These are phyloP conservation scores for Flaveria linearis DNA, from an alignment of 129 eudicot genomes.

Conservation along the genomic window DNA sequence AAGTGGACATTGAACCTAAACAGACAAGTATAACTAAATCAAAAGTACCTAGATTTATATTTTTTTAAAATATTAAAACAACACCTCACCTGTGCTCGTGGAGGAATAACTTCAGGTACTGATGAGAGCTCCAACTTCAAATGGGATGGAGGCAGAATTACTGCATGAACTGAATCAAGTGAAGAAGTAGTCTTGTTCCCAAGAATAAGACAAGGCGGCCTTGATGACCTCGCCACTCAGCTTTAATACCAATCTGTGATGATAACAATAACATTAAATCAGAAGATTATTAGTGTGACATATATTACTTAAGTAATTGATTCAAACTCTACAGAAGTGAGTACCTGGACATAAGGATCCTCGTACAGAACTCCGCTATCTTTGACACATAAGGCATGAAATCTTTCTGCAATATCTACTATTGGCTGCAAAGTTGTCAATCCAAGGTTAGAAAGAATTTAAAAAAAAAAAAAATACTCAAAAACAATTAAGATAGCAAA, in stretches of 20 bases:
- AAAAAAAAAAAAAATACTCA: neutral
- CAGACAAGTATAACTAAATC: neutral
- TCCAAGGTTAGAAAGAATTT: neutral
- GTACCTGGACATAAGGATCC: conserved; percentile 90
- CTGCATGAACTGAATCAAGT: conserved; percentile 73
- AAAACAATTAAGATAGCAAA: conserved; percentile 14
- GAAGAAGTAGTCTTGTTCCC: conserved; percentile 88
- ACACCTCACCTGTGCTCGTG: conserved; percentile 78
- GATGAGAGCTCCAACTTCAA: conserved; percentile 69
- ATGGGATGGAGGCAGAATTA: conserved; percentile 76
- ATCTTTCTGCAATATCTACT: conserved; percentile 73
- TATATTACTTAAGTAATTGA: neutral
- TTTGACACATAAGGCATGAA: conserved; percentile 66
- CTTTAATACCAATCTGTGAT: conserved; percentile 88
- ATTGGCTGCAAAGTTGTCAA: conserved; percentile 62
- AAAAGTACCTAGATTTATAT: neutral
- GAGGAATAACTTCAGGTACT: conserved; percentile 91
- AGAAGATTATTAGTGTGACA: neutral
- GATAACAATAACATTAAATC: conserved; percentile 7
- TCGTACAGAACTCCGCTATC: conserved; percentile 96
- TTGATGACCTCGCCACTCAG: conserved; percentile 97
- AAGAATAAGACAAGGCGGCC: conserved; percentile 82
- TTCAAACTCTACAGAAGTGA: neutral
- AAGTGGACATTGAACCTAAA: conserved; percentile 92
- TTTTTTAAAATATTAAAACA: neutral